Percentiles rank a stretch among this genome's conserved stretches.
Conservation (phyloP, 176 grass and related monocot species). For the Ampelocalamus luodianensis region DNA sequence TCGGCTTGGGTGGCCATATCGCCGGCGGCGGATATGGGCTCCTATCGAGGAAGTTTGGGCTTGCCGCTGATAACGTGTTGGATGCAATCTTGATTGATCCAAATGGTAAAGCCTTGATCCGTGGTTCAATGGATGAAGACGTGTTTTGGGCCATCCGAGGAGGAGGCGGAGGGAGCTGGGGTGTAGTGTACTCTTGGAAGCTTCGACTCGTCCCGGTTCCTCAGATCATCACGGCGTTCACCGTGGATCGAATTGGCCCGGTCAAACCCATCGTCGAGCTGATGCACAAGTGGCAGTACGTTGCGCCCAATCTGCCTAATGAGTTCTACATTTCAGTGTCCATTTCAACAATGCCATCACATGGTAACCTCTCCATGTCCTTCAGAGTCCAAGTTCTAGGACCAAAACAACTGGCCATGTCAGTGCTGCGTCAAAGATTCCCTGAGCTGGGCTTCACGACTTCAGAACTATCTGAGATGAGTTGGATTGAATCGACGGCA, state of each 20-base stretch:
- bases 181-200: conserved; percentile 79
- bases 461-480: conserved; percentile 42
- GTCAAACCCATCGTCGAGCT: conserved; percentile 35
- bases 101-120: conserved; percentile 8
- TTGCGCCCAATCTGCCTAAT: conserved; percentile 50
- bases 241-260: not conserved
- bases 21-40: conserved; percentile 75
- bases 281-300: conserved; percentile 60
- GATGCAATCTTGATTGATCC: conserved; percentile 55
- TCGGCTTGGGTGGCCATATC: conserved; percentile 53
- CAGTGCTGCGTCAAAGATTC: conserved; percentile 35
- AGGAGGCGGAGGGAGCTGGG: conserved; percentile 77
- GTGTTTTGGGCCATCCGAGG: conserved; percentile 78
- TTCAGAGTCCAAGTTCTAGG: conserved; percentile 54
- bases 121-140: conserved; percentile 50
- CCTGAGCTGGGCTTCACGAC: conserved; percentile 47
- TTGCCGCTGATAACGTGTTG: conserved; percentile 70
- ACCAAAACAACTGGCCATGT: conserved; percentile 18
- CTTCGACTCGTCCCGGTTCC: conserved; percentile 63
- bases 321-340: not conserved
- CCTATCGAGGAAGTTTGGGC: conserved; percentile 53
- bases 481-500: conserved; percentile 67
- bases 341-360: not conserved
- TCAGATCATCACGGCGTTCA: conserved; percentile 41
- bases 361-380: conserved; percentile 35